Conservation (phyloP, 441 rosid species). For the Populus hybrid region DNA sequence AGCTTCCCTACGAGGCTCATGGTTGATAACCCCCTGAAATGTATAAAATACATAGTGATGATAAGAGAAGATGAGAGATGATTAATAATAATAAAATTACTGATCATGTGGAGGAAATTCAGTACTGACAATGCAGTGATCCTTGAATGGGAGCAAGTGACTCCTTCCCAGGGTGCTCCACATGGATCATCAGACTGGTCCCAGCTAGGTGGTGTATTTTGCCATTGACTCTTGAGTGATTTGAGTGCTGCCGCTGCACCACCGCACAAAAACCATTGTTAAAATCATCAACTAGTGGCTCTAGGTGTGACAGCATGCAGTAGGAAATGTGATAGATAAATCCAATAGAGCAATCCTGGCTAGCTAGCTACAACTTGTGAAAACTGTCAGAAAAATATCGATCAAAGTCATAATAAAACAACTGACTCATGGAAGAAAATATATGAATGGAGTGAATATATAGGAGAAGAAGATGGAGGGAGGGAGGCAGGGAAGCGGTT, state of each 20-base stretch:
- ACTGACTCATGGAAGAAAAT: neutral
- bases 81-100: neutral
- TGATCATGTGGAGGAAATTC: neutral
- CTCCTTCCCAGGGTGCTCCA: constrained; percentile 84
- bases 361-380: neutral
- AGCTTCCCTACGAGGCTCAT: constrained; percentile 79
- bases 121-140: constrained; percentile 70
- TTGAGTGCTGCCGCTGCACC: constrained; percentile 65
- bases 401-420: neutral
- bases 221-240: constrained; percentile 71
- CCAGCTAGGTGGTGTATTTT: constrained; percentile 79
- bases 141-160: constrained; percentile 63
- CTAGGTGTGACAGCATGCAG: neutral
- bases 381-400: neutral
- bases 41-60: neutral
- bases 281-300: neutral
- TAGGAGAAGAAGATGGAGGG: neutral
- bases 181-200: constrained; percentile 71
- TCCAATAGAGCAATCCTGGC: neutral
- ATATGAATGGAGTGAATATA: neutral
- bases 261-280: neutral
- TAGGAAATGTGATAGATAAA: too few relatives aligned
- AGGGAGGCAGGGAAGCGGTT: neutral
- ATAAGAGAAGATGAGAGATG: neutral
- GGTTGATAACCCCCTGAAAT: constrained; percentile 66